phyloP scores from a whole-genome alignment of 2,329 filamentous ascomycete genomes.

The Nannizziopsis barbatae region DNA sequence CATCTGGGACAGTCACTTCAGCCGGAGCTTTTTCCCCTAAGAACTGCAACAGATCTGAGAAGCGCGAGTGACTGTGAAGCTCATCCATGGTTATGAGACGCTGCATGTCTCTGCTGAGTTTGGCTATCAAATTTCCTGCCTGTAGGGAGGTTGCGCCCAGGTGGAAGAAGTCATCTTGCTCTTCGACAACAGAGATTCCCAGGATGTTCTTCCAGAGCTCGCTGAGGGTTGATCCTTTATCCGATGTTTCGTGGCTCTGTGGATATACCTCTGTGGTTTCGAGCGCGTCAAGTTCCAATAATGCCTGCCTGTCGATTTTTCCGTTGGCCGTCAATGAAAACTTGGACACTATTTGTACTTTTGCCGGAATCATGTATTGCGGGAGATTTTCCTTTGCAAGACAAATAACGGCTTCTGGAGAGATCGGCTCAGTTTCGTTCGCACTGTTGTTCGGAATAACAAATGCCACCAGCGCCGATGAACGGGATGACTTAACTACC shows the following conservation, averaged over 20 bases:
- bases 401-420: neutral
- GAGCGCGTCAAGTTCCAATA: constrained; percentile 12
- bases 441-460: constrained; percentile 36
- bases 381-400: constrained; percentile 37
- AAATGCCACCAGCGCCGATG: constrained; percentile 18
- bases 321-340: constrained; percentile 62
- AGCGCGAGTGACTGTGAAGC: constrained; percentile 4
- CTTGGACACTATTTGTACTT: constrained; percentile 51
- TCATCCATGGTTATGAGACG: constrained; percentile 15
- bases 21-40: constrained; percentile 7
- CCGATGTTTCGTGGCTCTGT: neutral
- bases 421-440: constrained; percentile 40
- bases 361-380: constrained; percentile 58
- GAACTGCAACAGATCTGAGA: too few species aligned
- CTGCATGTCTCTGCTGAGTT: constrained; percentile 17
- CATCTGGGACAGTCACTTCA: constrained; percentile 4
- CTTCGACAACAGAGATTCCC: neutral
- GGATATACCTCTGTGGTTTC: neutral
- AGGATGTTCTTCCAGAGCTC: constrained; percentile 11
- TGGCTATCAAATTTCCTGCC: constrained; percentile 17
- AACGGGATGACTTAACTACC: constrained; percentile 9
- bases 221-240: neutral
- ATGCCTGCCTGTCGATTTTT: constrained; percentile 42
- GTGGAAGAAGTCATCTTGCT: constrained; percentile 18
- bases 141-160: constrained; percentile 19